Percentiles rank a stretch among this genome's conserved stretches.
Conservation (phyloP, 177 flowering plant genomes). For the Vitis hybrid region DNA sequence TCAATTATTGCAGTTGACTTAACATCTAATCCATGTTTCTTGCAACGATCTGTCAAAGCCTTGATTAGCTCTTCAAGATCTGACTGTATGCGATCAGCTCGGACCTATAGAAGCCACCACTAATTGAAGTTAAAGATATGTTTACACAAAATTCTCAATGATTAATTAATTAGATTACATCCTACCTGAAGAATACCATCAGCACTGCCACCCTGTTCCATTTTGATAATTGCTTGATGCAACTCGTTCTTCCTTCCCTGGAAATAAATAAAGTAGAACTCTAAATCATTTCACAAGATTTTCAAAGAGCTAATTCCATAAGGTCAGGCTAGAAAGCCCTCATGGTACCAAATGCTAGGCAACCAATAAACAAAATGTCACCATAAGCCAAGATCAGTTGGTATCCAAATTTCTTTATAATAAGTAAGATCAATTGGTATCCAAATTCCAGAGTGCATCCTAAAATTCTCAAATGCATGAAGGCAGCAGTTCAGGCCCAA, state of each 20-base stretch:
- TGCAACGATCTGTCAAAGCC: constrained; percentile 80
- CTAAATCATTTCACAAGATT: not conserved
- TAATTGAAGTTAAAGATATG: constrained; percentile 7
- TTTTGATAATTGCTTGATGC: constrained; percentile 76
- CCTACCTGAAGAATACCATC: constrained; percentile 89
- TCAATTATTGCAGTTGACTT: constrained; percentile 74
- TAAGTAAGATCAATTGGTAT: too few species aligned
- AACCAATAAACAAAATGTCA: too few species aligned
- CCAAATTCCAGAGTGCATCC: too few species aligned
- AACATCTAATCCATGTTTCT: constrained; percentile 68
- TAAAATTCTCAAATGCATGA: too few species aligned
- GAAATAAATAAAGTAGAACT: constrained; percentile 2
- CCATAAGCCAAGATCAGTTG: too few species aligned
- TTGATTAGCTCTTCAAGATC: constrained; percentile 88
- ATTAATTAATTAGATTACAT: not conserved
- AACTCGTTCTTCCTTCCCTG: constrained; percentile 83
- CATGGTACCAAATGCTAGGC: not conserved
- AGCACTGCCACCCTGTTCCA: constrained; percentile 91
- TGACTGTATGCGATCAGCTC: constrained; percentile 93
- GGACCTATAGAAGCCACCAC: constrained; percentile 51
- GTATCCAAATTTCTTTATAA: too few species aligned
- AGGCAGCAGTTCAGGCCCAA: too few species aligned
- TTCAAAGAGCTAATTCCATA: not conserved
- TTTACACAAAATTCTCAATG: not conserved
- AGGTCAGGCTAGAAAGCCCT: not conserved